Base-by-base conservation (phyloP, 495 filamentous ascomycete genomes). In the Umbilicaria muhlenbergii region DNA sequence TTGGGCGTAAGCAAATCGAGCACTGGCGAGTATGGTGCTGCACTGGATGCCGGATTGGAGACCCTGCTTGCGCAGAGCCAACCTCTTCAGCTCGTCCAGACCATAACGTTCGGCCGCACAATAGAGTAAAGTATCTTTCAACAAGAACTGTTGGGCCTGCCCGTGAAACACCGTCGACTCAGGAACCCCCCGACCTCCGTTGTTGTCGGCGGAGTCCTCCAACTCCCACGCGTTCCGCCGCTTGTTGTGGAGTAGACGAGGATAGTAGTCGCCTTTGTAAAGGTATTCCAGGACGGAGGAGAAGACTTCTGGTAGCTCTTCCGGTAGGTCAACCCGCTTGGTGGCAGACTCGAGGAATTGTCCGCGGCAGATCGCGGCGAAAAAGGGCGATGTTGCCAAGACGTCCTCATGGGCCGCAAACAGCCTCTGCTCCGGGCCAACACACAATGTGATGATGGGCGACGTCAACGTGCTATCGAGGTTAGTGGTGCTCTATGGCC, bases 181-280 rank as follows among this genome's bases (percentile, higher is more conserved):
- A 36, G 57, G 54, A 18, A 59, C 42, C 42, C 58, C 37, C 62
- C 60, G 36, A 43, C 52, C 40, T 59, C 54, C 21, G 41, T 50
- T 31, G 34, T 56, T 52, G 39, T 61, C 58, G 10, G 55, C 48
- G 5, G 64, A 55, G 44, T 72, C 70, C 51, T 86, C 81, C n/a
- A 87, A 60, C 54, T 83, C 78, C 77, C 79, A 86, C 34, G 70
- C 68, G 56, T 77, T 72, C 19, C 66, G 64, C 31, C 70, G 73
- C 58, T 79, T 75, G 62, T 81, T 80, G 62, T 83, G 80, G 17
- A 79, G 50, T 16, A 89, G 62, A 14, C 79, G 74, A 0, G 83
- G 87, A 45, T 80, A 88, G 62, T 95, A 95, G 58, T 94, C 87
- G 50, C 83, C 86, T 70, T 88, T 87, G 73, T 95, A 94, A 46